phyloP scores from a whole-genome alignment of 345 rosid species.

The Aethionema arabicum region DNA sequence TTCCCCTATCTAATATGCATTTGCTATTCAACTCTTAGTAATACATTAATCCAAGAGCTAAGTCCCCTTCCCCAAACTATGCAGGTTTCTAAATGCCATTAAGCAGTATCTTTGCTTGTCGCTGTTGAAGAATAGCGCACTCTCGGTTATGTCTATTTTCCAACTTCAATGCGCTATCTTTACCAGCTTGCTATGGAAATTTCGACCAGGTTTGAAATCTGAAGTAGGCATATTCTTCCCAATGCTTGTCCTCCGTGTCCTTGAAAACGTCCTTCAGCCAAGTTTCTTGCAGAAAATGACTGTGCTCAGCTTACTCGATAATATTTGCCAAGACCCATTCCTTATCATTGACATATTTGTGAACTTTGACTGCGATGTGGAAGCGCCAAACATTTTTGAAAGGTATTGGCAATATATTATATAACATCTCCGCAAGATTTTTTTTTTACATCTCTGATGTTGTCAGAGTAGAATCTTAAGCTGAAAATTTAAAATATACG shows the following conservation, averaged over 20 bases:
- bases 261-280: constrained; percentile 96
- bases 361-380: constrained; percentile 94
- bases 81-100: constrained; percentile 84
- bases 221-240: constrained; percentile 96
- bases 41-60: constrained; percentile 14
- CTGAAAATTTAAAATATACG: constrained; percentile 13
- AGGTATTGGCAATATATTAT: constrained; percentile 52
- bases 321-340: constrained; percentile 74
- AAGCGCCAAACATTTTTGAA: constrained; percentile 90
- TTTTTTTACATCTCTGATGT: constrained; percentile 11
- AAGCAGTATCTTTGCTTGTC: constrained; percentile 93
- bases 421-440: constrained; percentile 7
- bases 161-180: constrained; percentile 95
- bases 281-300: constrained; percentile 98
- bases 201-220: constrained; percentile 77
- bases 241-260: constrained; percentile 91
- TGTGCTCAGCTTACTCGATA: constrained; percentile 79
- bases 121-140: constrained; percentile 87
- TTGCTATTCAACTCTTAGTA: constrained; percentile 8
- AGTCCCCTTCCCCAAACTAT: constrained; percentile 18
- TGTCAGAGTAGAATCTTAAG: constrained; percentile 14
- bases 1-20: constrained; percentile 20
- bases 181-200: constrained; percentile 68
- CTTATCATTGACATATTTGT: constrained; percentile 85
- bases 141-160: constrained; percentile 91